Base-by-base conservation (phyloP, 2,329 filamentous ascomycete species). In the Fusarium protoensiforme region DNA sequence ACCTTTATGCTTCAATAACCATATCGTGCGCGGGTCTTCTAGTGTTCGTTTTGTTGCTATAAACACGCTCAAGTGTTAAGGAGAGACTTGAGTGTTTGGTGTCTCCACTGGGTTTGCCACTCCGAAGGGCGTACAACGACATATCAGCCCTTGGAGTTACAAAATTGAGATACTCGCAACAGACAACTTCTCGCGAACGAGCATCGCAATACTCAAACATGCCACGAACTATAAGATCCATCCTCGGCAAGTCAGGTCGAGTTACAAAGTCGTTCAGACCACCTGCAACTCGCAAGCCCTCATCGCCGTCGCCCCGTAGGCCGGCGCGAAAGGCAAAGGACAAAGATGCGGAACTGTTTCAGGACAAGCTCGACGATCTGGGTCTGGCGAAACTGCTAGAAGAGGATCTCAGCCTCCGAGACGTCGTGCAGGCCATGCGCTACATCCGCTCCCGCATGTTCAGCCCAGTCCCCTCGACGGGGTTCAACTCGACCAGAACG, bases 381-480 rank as follows among this genome's bases (percentile, higher is more conserved):
- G 92, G 92, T 13, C 82, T 90, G 11, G 84, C 90, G 18, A 83
- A 85, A 35, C 84, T 87, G 4, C 83, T 93, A 1, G 86, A 87
- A 14, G 83, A 85, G 35, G 87, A 91, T 71, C 82, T 90, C 16
- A 86, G 84, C 31, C 86, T 92, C 7, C 85, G 88, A 59, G 90
- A 92, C 79, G 87, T 92, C 2, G 85, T 89, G 0, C 91, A 93
- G 78, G 90, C 91, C 24, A 90, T 94, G 78, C 84, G 87, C 60
- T 89, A 92, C 80, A 88, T 92, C 58, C 88, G 87, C 39, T 81
- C 78, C 22, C 85, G 83, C 75, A 93, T 92, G 88, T 94, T 94
- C 83, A 87, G 86, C 41, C 83, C 87, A 2, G 83, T 94, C 13
- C 92, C 92, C 4, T 84, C 87, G 22, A 84, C 87, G 0, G 92